These are phyloP conservation scores for Candida palmyrensis DNA, from an alignment of 805 yeast species.

Conservation along the genomic window DNA sequence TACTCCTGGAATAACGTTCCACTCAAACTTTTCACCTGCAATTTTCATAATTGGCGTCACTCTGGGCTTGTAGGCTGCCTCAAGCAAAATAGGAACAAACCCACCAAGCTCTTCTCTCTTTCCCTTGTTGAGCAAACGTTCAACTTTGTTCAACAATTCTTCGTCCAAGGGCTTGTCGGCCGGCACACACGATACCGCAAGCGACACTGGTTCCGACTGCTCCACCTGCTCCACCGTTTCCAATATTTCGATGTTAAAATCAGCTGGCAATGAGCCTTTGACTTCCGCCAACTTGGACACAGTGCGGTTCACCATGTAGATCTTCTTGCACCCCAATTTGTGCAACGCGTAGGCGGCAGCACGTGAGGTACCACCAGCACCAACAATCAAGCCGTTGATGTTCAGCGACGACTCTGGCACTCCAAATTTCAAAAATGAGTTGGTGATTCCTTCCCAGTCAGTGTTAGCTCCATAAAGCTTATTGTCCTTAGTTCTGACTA, in stretches of 20 bases:
- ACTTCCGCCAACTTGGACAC: constrained; percentile 56
- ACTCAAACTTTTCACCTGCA: constrained; percentile 56
- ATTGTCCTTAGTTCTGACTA: constrained; percentile 48
- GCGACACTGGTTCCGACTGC: constrained; percentile 43
- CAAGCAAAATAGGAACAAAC: constrained; percentile 55
- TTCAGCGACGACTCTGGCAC: constrained; percentile 36
- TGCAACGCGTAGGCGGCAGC: constrained; percentile 89
- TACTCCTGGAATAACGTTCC: constrained; percentile 87
- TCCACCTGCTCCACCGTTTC: constrained; percentile 44
- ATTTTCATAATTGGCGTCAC: constrained; percentile 81
- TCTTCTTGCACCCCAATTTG: constrained; percentile 68
- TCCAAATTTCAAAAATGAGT: constrained; percentile 62
- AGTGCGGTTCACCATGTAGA: constrained; percentile 82
- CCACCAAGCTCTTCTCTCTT: constrained; percentile 22
- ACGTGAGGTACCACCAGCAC: constrained; percentile 97
- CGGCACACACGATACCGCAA: constrained; percentile 79
- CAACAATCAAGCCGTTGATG: constrained; percentile 72
- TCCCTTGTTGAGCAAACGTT: constrained; percentile 42
- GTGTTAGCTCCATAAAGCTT: constrained; percentile 80
- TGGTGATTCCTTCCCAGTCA: constrained; percentile 86
- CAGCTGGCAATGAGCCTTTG: constrained; percentile 53
- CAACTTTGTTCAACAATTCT: constrained; percentile 42
- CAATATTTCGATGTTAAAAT: constrained; percentile 55
- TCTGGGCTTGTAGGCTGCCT: constrained; percentile 92
- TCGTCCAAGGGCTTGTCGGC: constrained; percentile 69